A percentile compares a stretch with the other conserved stretches of the same genome.
Evolutionary conservation across 805 yeast genomes (phyloP).

Genomic region (Kregervanrija delftensis): DNA sequence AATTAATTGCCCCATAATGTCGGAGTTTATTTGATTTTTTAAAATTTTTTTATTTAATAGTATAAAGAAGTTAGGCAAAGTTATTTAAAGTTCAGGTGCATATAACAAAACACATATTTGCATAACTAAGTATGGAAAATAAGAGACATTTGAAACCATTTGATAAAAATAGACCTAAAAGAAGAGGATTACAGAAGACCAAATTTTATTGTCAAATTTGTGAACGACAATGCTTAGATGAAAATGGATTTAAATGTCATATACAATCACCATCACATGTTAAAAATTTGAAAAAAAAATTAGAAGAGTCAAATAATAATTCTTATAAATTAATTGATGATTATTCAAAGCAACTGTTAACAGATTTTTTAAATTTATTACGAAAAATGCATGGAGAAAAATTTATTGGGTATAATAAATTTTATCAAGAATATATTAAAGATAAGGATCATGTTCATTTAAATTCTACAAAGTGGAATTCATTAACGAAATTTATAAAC

Average conservation of each 20-base stretch:
- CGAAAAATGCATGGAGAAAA: slow-evolving; percentile 76
- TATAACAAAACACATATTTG: too few species aligned
- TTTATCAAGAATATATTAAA: slow-evolving; percentile 83
- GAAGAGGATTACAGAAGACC: slow-evolving; percentile 80
- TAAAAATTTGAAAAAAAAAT: slow-evolving; percentile 40
- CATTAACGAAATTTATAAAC: slow-evolving; percentile 61
- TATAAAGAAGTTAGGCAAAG: too few species aligned
- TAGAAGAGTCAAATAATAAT: slow-evolving; percentile 36
- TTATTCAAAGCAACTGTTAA: slow-evolving; percentile 53
- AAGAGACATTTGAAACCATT: too few species aligned
- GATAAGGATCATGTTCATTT: slow-evolving; percentile 83
- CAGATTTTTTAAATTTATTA: slow-evolving; percentile 58
- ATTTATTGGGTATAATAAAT: slow-evolving; percentile 69
- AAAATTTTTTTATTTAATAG: too few species aligned
- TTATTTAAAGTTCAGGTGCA: too few species aligned
- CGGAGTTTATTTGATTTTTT: too few species aligned
- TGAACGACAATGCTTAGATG: slow-evolving; percentile 90
- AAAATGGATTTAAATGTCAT: slow-evolving; percentile 91
- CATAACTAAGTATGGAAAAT: too few species aligned
- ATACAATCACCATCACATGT: slow-evolving; percentile 74
- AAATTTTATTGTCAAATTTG: slow-evolving; percentile 89
- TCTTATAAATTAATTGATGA: slow-evolving; percentile 35
- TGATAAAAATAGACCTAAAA: too few species aligned
- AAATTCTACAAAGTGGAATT: slow-evolving; percentile 79
- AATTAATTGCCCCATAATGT: too few species aligned